These are phyloP conservation scores for Ceratocystis lukuohia DNA, from an alignment of 2,329 filamentous ascomycete species.

Conservation along the genomic window DNA sequence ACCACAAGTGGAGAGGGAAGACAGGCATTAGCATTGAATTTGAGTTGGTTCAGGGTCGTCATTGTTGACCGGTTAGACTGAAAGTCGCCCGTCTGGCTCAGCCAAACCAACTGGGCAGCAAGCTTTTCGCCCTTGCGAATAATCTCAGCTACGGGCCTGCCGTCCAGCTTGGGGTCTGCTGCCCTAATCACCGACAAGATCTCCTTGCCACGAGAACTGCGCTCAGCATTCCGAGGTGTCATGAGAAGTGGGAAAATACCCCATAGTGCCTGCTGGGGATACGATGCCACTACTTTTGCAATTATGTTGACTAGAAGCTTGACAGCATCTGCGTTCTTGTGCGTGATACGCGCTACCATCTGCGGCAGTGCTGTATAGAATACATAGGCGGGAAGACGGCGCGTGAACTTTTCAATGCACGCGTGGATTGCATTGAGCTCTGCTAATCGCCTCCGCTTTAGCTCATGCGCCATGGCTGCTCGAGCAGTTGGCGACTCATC, in stretches of 20 bases:
- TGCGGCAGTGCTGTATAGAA: slow-evolving; percentile 80
- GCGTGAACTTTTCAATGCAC: slow-evolving; percentile 67
- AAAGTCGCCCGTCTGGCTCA: slow-evolving; percentile 66
- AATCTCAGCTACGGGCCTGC: slow-evolving; percentile 37
- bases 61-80: slow-evolving; percentile 50
- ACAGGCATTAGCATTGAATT: slow-evolving; percentile 64
- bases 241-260: slow-evolving; percentile 77
- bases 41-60: slow-evolving; percentile 62
- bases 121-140: slow-evolving; percentile 70
- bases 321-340: slow-evolving; percentile 67
- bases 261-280: slow-evolving; percentile 89
- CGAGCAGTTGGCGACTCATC: slow-evolving; percentile 42
- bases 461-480: slow-evolving; percentile 36
- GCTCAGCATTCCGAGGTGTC: slow-evolving; percentile 45
- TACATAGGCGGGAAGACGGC: slow-evolving; percentile 57
- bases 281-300: slow-evolving; percentile 67
- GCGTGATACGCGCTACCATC: slow-evolving; percentile 88
- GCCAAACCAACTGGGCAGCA: slow-evolving; percentile 64
- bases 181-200: slow-evolving; percentile 38
- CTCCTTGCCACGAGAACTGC: slow-evolving; percentile 22
- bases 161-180: slow-evolving; percentile 11
- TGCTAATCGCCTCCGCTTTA: slow-evolving; percentile 44
- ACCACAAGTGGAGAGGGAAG: slow-evolving; percentile 79
- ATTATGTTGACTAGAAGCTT: slow-evolving; percentile 67
- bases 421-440: slow-evolving; percentile 57